Evolutionary conservation across 257 asterid genomes (phyloP), one percentile per base, ranked within the genome.

Genomic region (Henckelia pumila): DNA sequence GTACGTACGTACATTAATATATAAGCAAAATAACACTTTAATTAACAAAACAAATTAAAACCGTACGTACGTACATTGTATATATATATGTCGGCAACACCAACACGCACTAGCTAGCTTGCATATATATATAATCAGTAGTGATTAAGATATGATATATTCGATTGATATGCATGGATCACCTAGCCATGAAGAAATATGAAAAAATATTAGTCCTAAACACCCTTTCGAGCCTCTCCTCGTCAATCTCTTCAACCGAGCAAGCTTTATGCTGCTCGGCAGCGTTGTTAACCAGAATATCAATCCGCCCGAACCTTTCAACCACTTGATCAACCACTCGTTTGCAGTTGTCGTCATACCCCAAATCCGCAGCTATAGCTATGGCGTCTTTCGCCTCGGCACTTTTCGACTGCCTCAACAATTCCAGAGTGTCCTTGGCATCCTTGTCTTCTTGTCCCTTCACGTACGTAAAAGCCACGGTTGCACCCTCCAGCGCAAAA

Each of bases 401-500:
- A 5, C 29, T 26, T 26, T 26, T 26, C 63, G 35, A 81, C 81
- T 2, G 84, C 87, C 56, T 83, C 84, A 0, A 65, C 72, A 75
- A 74, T 35, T n/a, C 68, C 0, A 81, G 71, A 1, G 89, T 81
- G 23, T 83, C 87, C 1, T 75, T 33, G 1, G 92, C 92, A 62
- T 85, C 85, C 61, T 74, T 76, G 14, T 83, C 86, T 65, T 83
- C 86, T 4, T 69, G 76, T 0, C 73, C 78, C 59, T 73, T 72
- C 1, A 77, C 84, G 19, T 81, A 81, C 17, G 88, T 82, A 75
- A 82, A 75, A 14, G 92, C 87, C 59, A 83, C 84, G 0, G 85
- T 83, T 61, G 88, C 88, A 24, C 92, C 92, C 64, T 85, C 92
- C 5, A 71, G 40, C 1, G 78, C 87, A 19, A 81, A 83, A 75